Percentiles rank a stretch among this genome's conserved stretches.
Evolutionary conservation across 768 basidiomycete species (phyloP).

Genomic region (Sistotremastrum niveocremeum): DNA sequence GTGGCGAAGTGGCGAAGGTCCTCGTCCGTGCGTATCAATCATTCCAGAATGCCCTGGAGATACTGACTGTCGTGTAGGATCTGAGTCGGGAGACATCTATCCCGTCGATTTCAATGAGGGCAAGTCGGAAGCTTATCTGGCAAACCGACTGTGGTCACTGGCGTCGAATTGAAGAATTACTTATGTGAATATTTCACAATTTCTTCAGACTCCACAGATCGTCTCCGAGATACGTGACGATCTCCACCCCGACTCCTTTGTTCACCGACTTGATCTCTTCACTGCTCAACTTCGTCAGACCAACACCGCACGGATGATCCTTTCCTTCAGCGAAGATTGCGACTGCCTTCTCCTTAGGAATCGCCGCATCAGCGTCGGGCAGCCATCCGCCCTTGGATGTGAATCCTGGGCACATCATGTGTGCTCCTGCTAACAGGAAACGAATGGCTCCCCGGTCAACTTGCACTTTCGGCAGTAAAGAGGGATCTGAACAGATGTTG

Average conservation of each 20-base stretch:
- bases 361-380: conserved; percentile 52
- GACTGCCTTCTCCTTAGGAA: conserved; percentile 67
- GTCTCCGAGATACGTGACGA: conserved; percentile 74
- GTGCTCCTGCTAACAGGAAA: conserved; percentile 84
- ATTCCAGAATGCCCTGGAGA: not conserved
- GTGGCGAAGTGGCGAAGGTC: conserved; percentile 40
- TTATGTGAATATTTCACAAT: conserved; percentile 26
- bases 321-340: conserved; percentile 94
- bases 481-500: conserved; percentile 53
- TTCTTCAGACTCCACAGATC: conserved; percentile 68
- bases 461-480: conserved; percentile 73
- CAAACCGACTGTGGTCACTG: conserved; percentile 22
- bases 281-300: conserved; percentile 65
- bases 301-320: conserved; percentile 79
- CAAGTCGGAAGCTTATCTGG: conserved; percentile 16
- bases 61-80: conserved; percentile 22
- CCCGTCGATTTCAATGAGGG: conserved; percentile 17
- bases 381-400: conserved; percentile 86
- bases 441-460: conserved; percentile 97
- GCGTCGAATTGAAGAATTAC: conserved; percentile 10
- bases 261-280: conserved; percentile 86
- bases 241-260: conserved; percentile 85
- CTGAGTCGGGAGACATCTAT: conserved; percentile 28
- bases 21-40: conserved; percentile 44
- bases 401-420: conserved; percentile 96